Percentiles rank a stretch among this genome's conserved stretches.
These are phyloP conservation scores for Iris macrosiphon DNA, from an alignment of 106 monocot genomes.

Conservation along the genomic window DNA sequence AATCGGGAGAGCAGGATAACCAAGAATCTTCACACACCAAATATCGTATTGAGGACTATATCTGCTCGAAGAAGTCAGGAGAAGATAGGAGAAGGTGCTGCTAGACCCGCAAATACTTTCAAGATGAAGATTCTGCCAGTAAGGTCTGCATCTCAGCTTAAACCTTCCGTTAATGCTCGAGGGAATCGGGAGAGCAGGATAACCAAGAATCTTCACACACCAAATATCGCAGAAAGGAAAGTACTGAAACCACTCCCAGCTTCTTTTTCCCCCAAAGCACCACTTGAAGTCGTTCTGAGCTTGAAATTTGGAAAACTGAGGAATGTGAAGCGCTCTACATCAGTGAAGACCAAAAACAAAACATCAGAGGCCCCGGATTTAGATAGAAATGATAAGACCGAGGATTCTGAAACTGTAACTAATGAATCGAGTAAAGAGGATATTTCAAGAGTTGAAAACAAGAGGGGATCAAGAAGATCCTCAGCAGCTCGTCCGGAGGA, in stretches of 20 bases:
- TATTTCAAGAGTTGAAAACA: slow-evolving; percentile 19
- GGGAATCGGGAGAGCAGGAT: not conserved
- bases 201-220: not conserved
- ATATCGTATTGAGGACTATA: not conserved
- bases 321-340: not conserved
- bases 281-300: not conserved
- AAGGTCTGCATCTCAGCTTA: not conserved
- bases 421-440: slow-evolving; percentile 24
- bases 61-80: not conserved
- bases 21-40: not conserved
- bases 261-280: not conserved
- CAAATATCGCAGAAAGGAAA: not conserved
- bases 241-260: not conserved
- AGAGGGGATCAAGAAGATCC: slow-evolving; percentile 18
- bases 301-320: not conserved
- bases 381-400: not conserved
- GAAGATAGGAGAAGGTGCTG: not conserved
- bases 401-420: slow-evolving; percentile 8
- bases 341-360: not conserved
- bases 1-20: not conserved
- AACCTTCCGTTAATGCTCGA: not conserved
- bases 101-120: slow-evolving; percentile 2
- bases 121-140: not conserved
- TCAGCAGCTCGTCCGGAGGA: slow-evolving; percentile 8
- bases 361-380: not conserved